phyloP scores from a whole-genome alignment of 805 yeast genomes.

The Candida koratica region DNA sequence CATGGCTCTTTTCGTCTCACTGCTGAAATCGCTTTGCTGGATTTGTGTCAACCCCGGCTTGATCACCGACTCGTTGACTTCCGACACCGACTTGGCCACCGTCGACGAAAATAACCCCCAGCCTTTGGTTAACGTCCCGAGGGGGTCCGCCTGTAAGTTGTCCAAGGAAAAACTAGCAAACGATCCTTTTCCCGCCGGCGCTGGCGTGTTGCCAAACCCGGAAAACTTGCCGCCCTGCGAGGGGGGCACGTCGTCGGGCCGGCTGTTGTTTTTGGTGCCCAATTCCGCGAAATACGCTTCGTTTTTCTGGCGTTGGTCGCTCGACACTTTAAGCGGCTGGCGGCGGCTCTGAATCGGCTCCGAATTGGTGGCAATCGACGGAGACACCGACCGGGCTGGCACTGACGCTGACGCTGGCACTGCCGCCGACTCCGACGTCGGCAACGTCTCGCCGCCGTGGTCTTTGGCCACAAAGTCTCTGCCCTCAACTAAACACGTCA shows the following conservation, averaged over 20 bases:
- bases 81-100: conserved; percentile 76
- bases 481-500: conserved; percentile 74
- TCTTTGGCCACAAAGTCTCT: conserved; percentile 63
- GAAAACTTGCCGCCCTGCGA: conserved; percentile 90
- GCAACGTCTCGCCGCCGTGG: conserved; percentile 46
- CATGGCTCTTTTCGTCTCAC: conserved; percentile 88
- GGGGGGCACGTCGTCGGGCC: conserved; percentile 82
- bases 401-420: not conserved
- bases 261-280: conserved; percentile 65
- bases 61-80: conserved; percentile 83
- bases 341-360: conserved; percentile 40
- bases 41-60: conserved; percentile 86
- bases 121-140: conserved; percentile 87
- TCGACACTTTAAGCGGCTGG: conserved; percentile 30
- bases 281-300: conserved; percentile 79
- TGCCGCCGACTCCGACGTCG: conserved; percentile 14
- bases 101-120: conserved; percentile 92
- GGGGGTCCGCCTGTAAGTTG: conserved; percentile 74
- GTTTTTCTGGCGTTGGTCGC: conserved; percentile 52
- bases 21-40: conserved; percentile 69
- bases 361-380: conserved; percentile 9
- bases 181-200: conserved; percentile 41
- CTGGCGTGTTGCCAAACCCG: conserved; percentile 86
- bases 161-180: conserved; percentile 59
- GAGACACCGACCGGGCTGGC: conserved; percentile 6